Percentiles rank a stretch among this genome's conserved stretches.
Conservation (phyloP, 1,284 basidiomycete genomes). For the Polyporus tsugae region DNA sequence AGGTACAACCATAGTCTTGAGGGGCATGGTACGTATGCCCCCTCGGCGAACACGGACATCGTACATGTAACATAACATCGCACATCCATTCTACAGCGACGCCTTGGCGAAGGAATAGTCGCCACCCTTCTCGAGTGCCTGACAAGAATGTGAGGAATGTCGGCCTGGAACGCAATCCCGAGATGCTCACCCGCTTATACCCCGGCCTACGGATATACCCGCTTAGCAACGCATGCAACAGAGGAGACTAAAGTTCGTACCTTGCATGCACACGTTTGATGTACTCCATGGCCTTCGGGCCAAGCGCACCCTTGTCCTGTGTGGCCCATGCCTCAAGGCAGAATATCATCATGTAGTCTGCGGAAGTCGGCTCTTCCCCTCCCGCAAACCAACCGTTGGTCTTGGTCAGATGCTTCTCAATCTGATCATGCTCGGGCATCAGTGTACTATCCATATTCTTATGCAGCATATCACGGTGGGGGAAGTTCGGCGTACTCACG, state of each 20-base stretch:
- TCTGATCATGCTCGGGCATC: constrained; percentile 24
- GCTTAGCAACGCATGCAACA: constrained; percentile 13
- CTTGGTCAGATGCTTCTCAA: constrained; percentile 40
- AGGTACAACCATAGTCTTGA: not conserved
- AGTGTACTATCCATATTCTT: not conserved
- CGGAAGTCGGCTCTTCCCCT: constrained; percentile 48
- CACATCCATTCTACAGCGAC: constrained; percentile 10
- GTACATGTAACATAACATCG: constrained; percentile 1
- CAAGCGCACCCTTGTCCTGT: constrained; percentile 30
- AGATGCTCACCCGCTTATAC: constrained; percentile 44
- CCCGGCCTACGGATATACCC: constrained; percentile 41
- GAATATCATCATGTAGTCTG: constrained; percentile 52
- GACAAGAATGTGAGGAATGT: constrained; percentile 1
- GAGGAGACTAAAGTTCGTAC: constrained; percentile 29
- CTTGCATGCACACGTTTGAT: constrained; percentile 42
- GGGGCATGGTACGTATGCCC: not conserved
- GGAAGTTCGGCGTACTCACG: constrained; percentile 27
- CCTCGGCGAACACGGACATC: constrained; percentile 2
- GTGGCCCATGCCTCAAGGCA: constrained; percentile 40
- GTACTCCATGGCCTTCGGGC: constrained; percentile 41
- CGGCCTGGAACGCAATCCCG: not conserved
- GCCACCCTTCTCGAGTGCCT: constrained; percentile 48
- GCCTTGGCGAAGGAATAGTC: constrained; percentile 42
- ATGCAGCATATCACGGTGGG: not conserved
- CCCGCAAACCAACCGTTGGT: constrained; percentile 47